These are phyloP conservation scores for Ophiognomonia clavigignenti-juglandacearum DNA, from an alignment of 2,329 filamentous ascomycete species.

Conservation along the genomic window DNA sequence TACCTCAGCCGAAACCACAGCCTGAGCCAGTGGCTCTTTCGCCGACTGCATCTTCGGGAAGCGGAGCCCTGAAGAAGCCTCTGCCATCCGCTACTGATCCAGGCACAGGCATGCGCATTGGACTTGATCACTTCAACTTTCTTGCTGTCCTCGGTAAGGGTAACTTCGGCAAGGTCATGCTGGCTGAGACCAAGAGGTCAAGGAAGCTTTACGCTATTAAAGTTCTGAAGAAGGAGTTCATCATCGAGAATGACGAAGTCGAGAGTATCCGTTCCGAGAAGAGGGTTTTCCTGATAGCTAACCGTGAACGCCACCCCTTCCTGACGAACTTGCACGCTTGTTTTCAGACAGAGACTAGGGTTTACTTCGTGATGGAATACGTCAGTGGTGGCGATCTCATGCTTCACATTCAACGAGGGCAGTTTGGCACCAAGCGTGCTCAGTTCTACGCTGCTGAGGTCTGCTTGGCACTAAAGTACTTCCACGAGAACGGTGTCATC, in stretches of 20 bases:
- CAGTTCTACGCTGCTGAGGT: constrained; percentile 99
- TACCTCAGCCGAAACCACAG: constrained; percentile 34
- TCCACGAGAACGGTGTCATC: constrained; percentile 98
- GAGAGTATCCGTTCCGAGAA: constrained; percentile 98
- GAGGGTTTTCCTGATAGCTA: constrained; percentile 92
- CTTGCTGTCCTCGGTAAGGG: constrained; percentile 95
- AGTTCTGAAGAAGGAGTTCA: constrained; percentile 99
- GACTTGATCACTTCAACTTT: constrained; percentile 98
- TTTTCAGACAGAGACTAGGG: constrained; percentile 96
- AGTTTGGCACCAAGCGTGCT: constrained; percentile 91
- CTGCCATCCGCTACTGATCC: constrained; percentile 66
- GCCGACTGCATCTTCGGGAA: constrained; percentile 26
- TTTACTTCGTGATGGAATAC: constrained; percentile 99
- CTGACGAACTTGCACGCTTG: constrained; percentile 91
- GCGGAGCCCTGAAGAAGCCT: constrained; percentile 47
- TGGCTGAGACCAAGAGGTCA: constrained; percentile 91
- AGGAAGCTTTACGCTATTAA: constrained; percentile 97
- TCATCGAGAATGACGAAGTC: constrained; percentile 98
- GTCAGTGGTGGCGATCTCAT: constrained; percentile 97
- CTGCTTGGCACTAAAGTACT: constrained; percentile 95
- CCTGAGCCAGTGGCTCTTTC: constrained; percentile 29
- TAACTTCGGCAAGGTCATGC: constrained; percentile 99
- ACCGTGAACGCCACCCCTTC: constrained; percentile 96
- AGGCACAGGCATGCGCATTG: constrained; percentile 79
- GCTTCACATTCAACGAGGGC: constrained; percentile 95